Percentiles rank a stretch among this genome's conserved stretches.
phyloP scores from a whole-genome alignment of 371 early-diverging fungal genomes.

The Syncephalastrum contaminatum region DNA sequence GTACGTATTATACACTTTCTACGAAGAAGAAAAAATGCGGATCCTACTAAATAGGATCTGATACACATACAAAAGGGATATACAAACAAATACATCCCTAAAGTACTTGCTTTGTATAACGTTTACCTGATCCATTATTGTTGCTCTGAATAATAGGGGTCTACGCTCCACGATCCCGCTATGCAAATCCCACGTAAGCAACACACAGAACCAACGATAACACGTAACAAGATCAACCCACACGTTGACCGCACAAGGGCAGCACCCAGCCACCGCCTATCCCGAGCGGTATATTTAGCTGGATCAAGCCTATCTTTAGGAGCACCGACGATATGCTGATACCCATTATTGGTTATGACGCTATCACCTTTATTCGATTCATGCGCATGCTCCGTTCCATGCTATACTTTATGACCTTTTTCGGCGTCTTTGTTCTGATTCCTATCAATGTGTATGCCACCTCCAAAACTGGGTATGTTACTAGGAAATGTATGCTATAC shows the following conservation, averaged over 20 bases:
- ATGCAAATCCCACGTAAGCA: slow-evolving; percentile 44
- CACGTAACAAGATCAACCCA: not conserved
- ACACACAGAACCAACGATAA: not conserved
- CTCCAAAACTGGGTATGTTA: slow-evolving; percentile 48
- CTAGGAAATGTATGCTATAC: not conserved
- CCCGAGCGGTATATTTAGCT: slow-evolving; percentile 55
- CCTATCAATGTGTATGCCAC: slow-evolving; percentile 65
- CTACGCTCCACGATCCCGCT: slow-evolving; percentile 51
- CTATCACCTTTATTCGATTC: slow-evolving; percentile 77
- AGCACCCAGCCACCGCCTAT: slow-evolving; percentile 60
- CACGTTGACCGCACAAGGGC: not conserved
- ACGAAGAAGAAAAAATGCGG: no score
- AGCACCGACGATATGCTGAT: slow-evolving; percentile 62
- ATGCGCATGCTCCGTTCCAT: slow-evolving; percentile 60
- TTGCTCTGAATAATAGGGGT: slow-evolving; percentile 28
- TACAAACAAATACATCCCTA: not conserved
- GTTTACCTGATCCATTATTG: not conserved
- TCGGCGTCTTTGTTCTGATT: slow-evolving; percentile 64
- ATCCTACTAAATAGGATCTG: not conserved
- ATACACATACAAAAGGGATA: not conserved
- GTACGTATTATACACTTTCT: slow-evolving; percentile 24
- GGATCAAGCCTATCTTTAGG: slow-evolving; percentile 62
- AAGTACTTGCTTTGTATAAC: no score
- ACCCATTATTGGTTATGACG: slow-evolving; percentile 75
- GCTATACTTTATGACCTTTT: slow-evolving; percentile 53